These are phyloP conservation scores for Penicillium paradoxum DNA, from an alignment of 495 filamentous ascomycete species.

Conservation along the genomic window DNA sequence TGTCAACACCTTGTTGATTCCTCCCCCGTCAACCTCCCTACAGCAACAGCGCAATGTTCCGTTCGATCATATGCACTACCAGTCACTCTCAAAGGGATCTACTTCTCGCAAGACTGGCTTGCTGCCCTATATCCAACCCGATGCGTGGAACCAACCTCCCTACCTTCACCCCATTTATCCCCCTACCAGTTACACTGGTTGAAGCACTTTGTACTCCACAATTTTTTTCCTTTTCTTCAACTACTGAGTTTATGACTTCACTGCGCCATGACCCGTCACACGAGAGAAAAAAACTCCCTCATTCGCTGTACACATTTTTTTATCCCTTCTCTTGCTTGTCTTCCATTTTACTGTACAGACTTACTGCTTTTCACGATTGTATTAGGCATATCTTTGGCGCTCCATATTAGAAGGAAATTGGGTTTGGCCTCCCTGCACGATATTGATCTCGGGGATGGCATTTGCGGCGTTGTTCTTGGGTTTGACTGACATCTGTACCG, in stretches of 20 bases:
- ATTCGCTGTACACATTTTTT: slow-evolving; percentile 29
- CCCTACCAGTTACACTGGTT: slow-evolving; percentile 30
- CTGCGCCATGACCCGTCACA: slow-evolving; percentile 19
- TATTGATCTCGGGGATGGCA: slow-evolving; percentile 7
- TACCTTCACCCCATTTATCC: slow-evolving; percentile 36
- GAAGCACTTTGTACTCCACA: neutral
- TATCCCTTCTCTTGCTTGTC: slow-evolving; percentile 1
- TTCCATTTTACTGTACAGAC: slow-evolving; percentile 15
- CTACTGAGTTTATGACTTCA: slow-evolving; percentile 15
- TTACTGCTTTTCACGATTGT: slow-evolving; percentile 12
- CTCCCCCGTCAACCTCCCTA: slow-evolving; percentile 75
- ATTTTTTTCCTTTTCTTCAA: neutral
- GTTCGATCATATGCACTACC: slow-evolving; percentile 91
- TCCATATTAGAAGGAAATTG: slow-evolving; percentile 28
- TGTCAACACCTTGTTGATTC: slow-evolving; percentile 84
- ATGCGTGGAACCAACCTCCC: slow-evolving; percentile 40
- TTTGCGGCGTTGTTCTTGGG: slow-evolving; percentile 22
- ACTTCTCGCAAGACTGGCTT: slow-evolving; percentile 75
- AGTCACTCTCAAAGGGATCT: slow-evolving; percentile 71
- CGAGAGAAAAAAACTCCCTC: slow-evolving; percentile 10
- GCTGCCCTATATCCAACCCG: slow-evolving; percentile 64
- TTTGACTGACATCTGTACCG: neutral
- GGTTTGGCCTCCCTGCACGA: slow-evolving; percentile 7
- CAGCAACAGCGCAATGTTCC: slow-evolving; percentile 61
- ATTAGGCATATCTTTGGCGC: slow-evolving; percentile 32